A percentile compares a stretch with the other conserved stretches of the same genome.
Conservation (phyloP, 2,329 filamentous ascomycete species). For the Pseudogymnoascus sp. region DNA sequence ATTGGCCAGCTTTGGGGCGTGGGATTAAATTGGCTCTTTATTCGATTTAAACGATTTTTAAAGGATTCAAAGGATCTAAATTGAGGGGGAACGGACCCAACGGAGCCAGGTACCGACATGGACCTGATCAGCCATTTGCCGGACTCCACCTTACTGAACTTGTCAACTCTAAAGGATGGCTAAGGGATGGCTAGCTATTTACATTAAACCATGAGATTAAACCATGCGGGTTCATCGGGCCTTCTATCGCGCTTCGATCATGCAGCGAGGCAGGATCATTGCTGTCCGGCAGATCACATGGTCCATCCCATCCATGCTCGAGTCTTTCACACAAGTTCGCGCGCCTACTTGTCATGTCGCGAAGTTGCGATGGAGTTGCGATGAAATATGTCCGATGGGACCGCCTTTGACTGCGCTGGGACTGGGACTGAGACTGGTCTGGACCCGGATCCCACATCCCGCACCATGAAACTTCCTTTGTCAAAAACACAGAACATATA, state of each 20-base stretch:
- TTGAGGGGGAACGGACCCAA: neutral
- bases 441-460: neutral
- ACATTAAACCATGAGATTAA: conserved; percentile 3
- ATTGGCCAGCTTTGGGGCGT: neutral
- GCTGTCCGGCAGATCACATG: neutral
- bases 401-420: neutral
- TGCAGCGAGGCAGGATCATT: neutral
- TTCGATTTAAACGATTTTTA: neutral
- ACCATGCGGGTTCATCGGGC: neutral
- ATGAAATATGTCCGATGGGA: neutral
- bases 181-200: neutral
- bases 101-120: neutral
- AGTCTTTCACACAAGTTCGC: neutral
- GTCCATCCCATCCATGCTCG: neutral
- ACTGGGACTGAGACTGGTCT: neutral
- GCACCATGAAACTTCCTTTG: neutral
- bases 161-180: conserved; percentile 6
- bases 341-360: neutral
- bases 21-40: neutral
- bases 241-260: conserved; percentile 2
- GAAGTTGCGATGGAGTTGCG: neutral
- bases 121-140: conserved; percentile 5
- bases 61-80: neutral
- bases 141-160: conserved; percentile 6
- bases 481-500: neutral